Evolutionary conservation across 2,329 filamentous ascomycete genomes (phyloP), one percentile per base, ranked within the genome.

Genomic region (Didymella exigua): DNA sequence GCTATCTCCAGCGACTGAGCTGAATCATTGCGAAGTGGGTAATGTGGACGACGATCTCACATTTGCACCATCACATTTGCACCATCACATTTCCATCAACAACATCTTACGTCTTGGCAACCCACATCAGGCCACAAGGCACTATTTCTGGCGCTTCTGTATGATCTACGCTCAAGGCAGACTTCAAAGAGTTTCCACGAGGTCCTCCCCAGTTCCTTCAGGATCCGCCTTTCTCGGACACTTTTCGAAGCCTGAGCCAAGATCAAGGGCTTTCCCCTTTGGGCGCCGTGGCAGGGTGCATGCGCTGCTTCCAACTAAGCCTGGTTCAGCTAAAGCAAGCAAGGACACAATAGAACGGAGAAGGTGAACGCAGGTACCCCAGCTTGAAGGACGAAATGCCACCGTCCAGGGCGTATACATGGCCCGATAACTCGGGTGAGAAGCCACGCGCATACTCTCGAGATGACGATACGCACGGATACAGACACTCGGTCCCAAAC

Each of bases 1-100:
- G 95, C 18, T 99, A 97, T 77, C 80, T 99, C 61, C 93, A 97
- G 75, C 92, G 92, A 68, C 82, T 99, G 64, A 87, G 86, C 72
- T 97, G 82, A 90, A 16, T 23, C 14, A 16, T n/a, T 33, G 21
- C 13, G 31, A 10, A 45, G 6, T 9, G 19, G 23, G 16, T 9
- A 14, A 7, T 14, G 3, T 11, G 24, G 24, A 33, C 27, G 11
- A 24, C 11, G 19, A 18, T 14, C 4, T 41, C 29, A 19, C 18
- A 33, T 18, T 34, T 40, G 45, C 44, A 44, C 23, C 5, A 13
- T 26, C 16, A 27, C 40, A 33, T 23, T 7, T 16, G 45, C 44
- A 44, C 23, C 5, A 13, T 26, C 16, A 27, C 40, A 33, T 23
- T 7, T 16, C 21, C 21, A 21, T 7, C 11, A 29, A 23, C 45